Percentiles rank a stretch among this genome's conserved stretches.
phyloP scores from a whole-genome alignment of 2,329 filamentous ascomycete genomes.

The Microdochium bolleyi region DNA sequence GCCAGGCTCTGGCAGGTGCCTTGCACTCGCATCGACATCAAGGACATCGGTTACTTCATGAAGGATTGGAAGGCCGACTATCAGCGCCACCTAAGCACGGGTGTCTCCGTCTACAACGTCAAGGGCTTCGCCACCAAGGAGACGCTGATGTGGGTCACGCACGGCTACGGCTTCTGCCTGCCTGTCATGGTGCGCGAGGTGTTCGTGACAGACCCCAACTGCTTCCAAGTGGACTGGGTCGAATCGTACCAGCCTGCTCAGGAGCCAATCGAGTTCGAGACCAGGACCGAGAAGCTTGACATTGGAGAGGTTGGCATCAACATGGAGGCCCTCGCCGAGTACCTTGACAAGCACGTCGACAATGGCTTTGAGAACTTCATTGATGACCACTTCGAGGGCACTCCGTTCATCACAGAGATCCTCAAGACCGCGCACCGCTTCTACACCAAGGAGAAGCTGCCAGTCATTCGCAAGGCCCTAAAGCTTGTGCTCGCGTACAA shows the following conservation, averaged over 20 bases:
- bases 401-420: conserved; percentile 90
- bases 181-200: conserved; percentile 93
- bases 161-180: conserved; percentile 89
- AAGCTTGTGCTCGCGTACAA: conserved; percentile 96
- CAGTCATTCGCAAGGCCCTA: conserved; percentile 87
- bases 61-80: conserved; percentile 99
- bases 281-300: conserved; percentile 81
- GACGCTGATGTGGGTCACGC: conserved; percentile 80
- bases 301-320: conserved; percentile 86
- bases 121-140: conserved; percentile 70
- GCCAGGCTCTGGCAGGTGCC: conserved; percentile 95
- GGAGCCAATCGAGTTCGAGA: conserved; percentile 73
- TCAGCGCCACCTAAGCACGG: conserved; percentile 78
- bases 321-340: conserved; percentile 73
- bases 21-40: conserved; percentile 96
- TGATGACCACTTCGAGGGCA: conserved; percentile 93
- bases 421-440: conserved; percentile 93
- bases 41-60: conserved; percentile 97
- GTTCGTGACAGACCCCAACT: conserved; percentile 83
- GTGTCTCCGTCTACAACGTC: conserved; percentile 90
- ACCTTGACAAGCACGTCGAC: conserved; percentile 92
- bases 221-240: conserved; percentile 90
- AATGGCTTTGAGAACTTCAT: conserved; percentile 88
- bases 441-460: conserved; percentile 80
- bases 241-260: conserved; percentile 64